A percentile compares a stretch with the other conserved stretches of the same genome.
Conservation (phyloP, 768 basidiomycete species). For the Boletus pseudopeckii region DNA sequence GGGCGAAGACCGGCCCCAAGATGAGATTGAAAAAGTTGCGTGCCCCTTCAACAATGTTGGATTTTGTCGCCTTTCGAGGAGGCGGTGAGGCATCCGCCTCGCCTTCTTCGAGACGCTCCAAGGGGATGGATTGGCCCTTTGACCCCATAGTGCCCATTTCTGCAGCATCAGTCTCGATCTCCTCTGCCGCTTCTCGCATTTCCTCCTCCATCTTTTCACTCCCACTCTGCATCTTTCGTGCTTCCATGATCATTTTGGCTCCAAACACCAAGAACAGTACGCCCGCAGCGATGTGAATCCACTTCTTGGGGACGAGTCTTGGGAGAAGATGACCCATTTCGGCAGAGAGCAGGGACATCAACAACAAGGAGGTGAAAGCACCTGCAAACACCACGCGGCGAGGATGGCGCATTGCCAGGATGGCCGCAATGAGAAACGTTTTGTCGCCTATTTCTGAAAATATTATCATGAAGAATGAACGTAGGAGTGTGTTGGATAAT, state of each 20-base stretch:
- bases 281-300: conserved; percentile 72
- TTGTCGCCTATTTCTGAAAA: conserved; percentile 96
- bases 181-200: conserved; percentile 94
- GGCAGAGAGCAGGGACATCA: conserved; percentile 94
- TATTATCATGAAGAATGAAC: conserved; percentile 89
- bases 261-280: conserved; percentile 90
- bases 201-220: conserved; percentile 87
- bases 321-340: conserved; percentile 91
- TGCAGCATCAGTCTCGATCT: conserved; percentile 81
- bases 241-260: conserved; percentile 84
- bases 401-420: conserved; percentile 90
- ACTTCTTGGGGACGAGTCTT: conserved; percentile 66
- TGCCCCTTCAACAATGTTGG: conserved; percentile 51
- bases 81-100: conserved; percentile 19
- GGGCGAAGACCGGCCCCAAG: conserved; percentile 91
- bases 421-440: conserved; percentile 85
- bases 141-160: conserved; percentile 31
- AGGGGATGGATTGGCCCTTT: conserved; percentile 49
- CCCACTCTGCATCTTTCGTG: conserved; percentile 70
- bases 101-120: conserved; percentile 79
- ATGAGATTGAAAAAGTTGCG: conserved; percentile 81
- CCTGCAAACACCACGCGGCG: conserved; percentile 83
- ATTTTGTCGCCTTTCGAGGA: conserved; percentile 18
- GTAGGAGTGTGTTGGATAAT: conserved; percentile 51
- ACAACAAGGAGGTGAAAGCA: conserved; percentile 79